Conservation (phyloP, 2,329 filamentous ascomycete species). For the Alternaria infectoria region DNA sequence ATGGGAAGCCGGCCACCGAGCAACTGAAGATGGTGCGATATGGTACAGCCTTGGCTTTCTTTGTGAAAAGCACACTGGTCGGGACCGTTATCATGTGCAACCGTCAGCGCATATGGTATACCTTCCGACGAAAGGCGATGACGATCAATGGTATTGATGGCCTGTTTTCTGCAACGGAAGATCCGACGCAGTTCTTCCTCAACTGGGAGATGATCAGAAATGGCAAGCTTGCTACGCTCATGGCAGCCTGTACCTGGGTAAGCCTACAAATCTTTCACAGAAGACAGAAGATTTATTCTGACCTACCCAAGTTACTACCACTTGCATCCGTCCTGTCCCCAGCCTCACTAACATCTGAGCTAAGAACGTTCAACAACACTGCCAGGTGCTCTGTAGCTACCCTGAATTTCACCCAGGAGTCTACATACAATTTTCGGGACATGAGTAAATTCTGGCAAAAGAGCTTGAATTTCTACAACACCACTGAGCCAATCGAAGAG, state of each 20-base stretch:
- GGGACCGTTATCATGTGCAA: conserved; percentile 45
- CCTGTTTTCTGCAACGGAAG: conserved; percentile 45
- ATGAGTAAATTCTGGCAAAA: conserved; percentile 25
- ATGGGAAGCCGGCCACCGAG: conserved; percentile 37
- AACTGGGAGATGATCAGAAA: conserved; percentile 46
- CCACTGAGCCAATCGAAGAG: conserved; percentile 34
- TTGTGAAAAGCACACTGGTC: conserved; percentile 46
- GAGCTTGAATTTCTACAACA: conserved; percentile 43
- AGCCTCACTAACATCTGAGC: conserved; percentile 43
- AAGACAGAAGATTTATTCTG: background rate
- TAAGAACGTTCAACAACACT: conserved; percentile 17
- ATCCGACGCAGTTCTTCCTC: conserved; percentile 41
- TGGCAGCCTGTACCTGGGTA: conserved; percentile 44
- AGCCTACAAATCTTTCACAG: background rate
- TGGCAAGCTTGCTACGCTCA: conserved; percentile 45
- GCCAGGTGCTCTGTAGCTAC: conserved; percentile 37
- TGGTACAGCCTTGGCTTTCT: conserved; percentile 48
- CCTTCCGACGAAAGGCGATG: conserved; percentile 45
- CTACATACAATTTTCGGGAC: conserved; percentile 39
- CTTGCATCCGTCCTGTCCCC: conserved; percentile 48
- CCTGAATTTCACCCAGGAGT: conserved; percentile 43
- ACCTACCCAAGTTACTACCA: conserved; percentile 39
- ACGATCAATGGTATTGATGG: conserved; percentile 48
- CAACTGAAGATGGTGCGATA: conserved; percentile 46
- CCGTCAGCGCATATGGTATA: conserved; percentile 48